Evolutionary conservation across 1,284 basidiomycete species (phyloP), one percentile per base, ranked within the genome.

Genomic region (Tilletia setariae): DNA sequence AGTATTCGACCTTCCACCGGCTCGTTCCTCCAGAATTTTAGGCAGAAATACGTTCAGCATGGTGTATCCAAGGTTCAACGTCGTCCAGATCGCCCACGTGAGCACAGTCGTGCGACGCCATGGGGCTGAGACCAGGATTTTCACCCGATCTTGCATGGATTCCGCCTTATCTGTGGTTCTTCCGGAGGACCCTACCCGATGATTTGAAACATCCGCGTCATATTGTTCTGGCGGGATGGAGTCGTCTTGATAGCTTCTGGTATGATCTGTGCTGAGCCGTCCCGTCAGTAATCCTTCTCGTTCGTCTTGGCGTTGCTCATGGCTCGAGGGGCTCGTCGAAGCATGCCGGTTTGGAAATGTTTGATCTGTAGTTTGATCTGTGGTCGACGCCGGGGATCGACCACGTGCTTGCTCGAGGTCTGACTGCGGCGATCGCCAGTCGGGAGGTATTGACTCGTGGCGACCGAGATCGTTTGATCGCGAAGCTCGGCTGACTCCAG

Each of bases 21-120:
- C 70, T 21, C 85, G 78, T 73, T 86, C 87, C 85, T 94, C 94
- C 35, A 98, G 85, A 16, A 95, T 86, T 77, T 93, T 93, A 0
- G 95, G 95, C 23, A 97, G 86, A 83, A 90, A 98, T 15, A 96
- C 93, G 79, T 98, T 98, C 85, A 98, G 98, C 89, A 95, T 95
- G 7, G 92, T 97, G 79, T 89, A 94, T 1, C 89, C 93, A 90
- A 78, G 64, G 64, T 71, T 72, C 70, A 69, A 73, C 30, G 75
- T 70, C 9, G 76, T 76, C 80, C 80, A 82, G 49, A 81, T 76
- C 56, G 71, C 66, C 79, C 79, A 82, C 49, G 77, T 70, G 44
- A 96, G 84, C 64, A 93, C 63, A 25, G 94, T 94, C 64, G 91
- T 94, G 72, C 86, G 84, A 63, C 89, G 82, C 93, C 94, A 96